Percentiles rank a stretch among this genome's conserved stretches.
phyloP scores from a whole-genome alignment of 129 eudicot species.

The Scalesia atractyloides region DNA sequence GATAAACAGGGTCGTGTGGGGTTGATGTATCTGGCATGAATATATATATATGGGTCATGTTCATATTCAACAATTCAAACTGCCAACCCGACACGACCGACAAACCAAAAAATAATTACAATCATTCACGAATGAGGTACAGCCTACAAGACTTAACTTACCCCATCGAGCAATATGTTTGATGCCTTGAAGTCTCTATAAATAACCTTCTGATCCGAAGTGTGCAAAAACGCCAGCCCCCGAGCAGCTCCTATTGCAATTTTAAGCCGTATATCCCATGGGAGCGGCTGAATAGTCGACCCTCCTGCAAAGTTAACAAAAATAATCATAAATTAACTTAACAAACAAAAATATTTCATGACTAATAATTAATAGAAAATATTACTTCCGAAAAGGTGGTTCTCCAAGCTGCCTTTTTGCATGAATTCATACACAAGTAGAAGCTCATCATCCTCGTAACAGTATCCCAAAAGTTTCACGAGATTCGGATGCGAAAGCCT shows the following conservation, averaged over 20 bases:
- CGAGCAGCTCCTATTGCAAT: conserved; percentile 17
- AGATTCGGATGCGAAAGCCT: conserved; percentile 17
- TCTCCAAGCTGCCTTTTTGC: conserved; percentile 15
- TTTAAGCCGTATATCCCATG: conserved; percentile 19
- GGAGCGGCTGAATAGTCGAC: conserved; percentile 12
- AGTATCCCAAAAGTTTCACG: conserved; percentile 16
- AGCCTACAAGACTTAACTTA: neutral
- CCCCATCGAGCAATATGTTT: conserved; percentile 19
- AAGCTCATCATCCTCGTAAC: conserved; percentile 6
- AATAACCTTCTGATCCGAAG: neutral
- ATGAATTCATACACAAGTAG: conserved; percentile 15
- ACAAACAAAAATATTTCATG: neutral
- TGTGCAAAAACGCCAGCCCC: conserved; percentile 15
- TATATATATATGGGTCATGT: no score
- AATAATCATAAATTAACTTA: neutral
- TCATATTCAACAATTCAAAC: no score
- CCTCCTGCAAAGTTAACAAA: conserved; percentile 7
- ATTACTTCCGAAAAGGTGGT: conserved; percentile 16
- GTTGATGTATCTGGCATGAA: no score
- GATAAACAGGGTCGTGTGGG: no score
- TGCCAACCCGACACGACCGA: neutral
- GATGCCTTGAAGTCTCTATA: conserved; percentile 16
- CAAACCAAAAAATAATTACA: neutral
- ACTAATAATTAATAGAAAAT: neutral
- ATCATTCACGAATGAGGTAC: neutral